Base-by-base conservation (phyloP, 108 stramenopile genomes). In the Cyclotella kingstonii region DNA sequence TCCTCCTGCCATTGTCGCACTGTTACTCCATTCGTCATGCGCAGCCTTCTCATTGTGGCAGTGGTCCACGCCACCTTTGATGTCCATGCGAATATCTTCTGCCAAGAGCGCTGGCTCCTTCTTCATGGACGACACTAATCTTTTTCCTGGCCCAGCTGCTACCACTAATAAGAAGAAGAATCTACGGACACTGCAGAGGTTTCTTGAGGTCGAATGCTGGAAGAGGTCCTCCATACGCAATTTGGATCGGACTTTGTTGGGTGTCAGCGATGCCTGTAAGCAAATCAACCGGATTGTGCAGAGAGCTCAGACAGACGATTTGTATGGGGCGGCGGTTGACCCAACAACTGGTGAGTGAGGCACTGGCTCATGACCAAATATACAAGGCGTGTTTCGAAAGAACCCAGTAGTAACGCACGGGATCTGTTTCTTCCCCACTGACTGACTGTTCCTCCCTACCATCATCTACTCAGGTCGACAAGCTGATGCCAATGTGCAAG, bases 191-290 rank as follows among this genome's bases (percentile, higher is more conserved):
- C 87, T 89, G 60, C 60, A 74, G 29, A 73, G 93, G 12, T 94
- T 89, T 67, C 78, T 94, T 42, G 93, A 94, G 56, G 81, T 94
- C 19, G 89, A 90, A 77, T 91, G 87, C 62, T 94, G 93, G 93
- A 86, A 85, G 51, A 60, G 55, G 17, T 55, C 75, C 3, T 51
- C 76, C 53, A 67, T 88, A 29, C 78, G 89, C 10, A 76, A 83
- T 31, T 59, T 94, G 31, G 85, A 94, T 57, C 86, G 83, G 9
- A 86, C 90, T 15, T 58, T 94, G 10, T 66, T 77, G 53, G 78
- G 85, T 15, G 90, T 91, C 3, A 82, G 80, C 11, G 83, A 90
- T 49, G 90, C 93, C 23, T 95, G 93, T 77, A 86, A 86, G 53
- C 88, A 91, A 73, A 95, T 95, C 60, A 88, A 84, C 61, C 77